Evolutionary conservation across 352 stramenopile species (phyloP), one percentile per base, ranked within the genome.

Genomic region (Elongisporangium undulatum): DNA sequence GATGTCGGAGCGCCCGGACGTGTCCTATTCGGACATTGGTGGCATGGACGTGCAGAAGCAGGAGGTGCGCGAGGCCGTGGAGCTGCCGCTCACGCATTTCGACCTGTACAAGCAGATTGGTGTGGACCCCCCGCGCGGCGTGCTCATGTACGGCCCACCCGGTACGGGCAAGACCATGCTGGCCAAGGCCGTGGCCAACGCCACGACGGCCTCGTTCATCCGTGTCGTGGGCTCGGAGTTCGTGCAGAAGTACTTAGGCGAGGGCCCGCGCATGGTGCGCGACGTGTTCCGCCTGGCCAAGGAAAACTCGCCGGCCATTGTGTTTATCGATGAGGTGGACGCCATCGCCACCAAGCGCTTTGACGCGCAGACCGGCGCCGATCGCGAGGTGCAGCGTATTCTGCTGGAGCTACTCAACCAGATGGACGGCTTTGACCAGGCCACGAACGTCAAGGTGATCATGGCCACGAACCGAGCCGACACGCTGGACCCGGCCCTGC

Each of bases 301-400:
- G 61, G 97, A 99, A 74, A 99, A 99, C 77, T 96, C 97, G 48
- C 97, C 97, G 9, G 96, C 93, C 58, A 98, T 99, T 61, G 93
- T 99, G 49, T 99, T 99, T 74, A 99, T 99, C 67, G 98, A 99
- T 76, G 97, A 99, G 74, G 98, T 99, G 55, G 97, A 99, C 71
- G 97, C 98, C 41, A 99, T 99, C 68, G 98, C 96, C 20, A 99
- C 97, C 29, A 99, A 99, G 78, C 93, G 97, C 54, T 99, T 99
- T 70, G 98, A 99, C 80, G 97, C 97, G 4, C 96, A 99, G 75
- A 99, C 96, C 12, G 97, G 97, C 61, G 97, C 96, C 6, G 97
- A 98, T 80, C 81, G 95, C 48, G 95, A 98, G 67, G 87, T 97
- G 58, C 97, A 99, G 78, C 96, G 98, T 61, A 99, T 99, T 66